These are phyloP conservation scores for Isabelozyma pseudorhagii DNA, from an alignment of 805 yeast genomes.

Conservation along the genomic window DNA sequence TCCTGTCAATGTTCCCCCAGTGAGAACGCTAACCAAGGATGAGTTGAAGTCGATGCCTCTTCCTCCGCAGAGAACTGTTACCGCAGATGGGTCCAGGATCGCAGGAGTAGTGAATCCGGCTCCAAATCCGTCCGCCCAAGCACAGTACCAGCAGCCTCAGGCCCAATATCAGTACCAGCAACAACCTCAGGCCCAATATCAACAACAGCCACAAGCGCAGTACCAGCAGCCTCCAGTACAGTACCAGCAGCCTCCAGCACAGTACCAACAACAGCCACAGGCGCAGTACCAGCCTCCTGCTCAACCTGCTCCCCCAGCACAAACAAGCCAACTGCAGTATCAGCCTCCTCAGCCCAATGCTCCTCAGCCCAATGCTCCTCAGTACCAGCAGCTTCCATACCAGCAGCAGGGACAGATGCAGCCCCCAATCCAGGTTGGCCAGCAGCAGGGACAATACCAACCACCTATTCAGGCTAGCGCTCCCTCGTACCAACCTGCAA, in stretches of 20 bases:
- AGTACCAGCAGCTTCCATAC: not conserved
- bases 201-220: too few species aligned
- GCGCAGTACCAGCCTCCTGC: not conserved
- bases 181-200: too few species aligned
- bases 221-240: too few species aligned
- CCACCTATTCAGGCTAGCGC: not conserved
- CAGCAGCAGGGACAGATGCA: not conserved
- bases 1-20: constrained; percentile 9
- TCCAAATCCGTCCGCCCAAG: constrained; percentile 6
- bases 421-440: not conserved
- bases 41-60: constrained; percentile 37
- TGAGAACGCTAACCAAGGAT: not conserved
- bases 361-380: not conserved
- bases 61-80: constrained; percentile 44
- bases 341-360: too few species aligned
- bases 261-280: constrained; percentile 1
- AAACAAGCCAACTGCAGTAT: too few species aligned
- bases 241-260: not conserved
- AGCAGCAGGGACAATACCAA: not conserved
- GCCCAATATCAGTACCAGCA: constrained; percentile 3
- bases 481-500: not conserved
- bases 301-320: not conserved
- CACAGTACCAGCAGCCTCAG: constrained; percentile 1
- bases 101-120: constrained; percentile 4
- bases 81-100: constrained; percentile 20